A percentile compares a stretch with the other conserved stretches of the same genome.
These are phyloP conservation scores for Pezicula carpinea DNA, from an alignment of 2,329 filamentous ascomycete genomes.

Conservation along the genomic window DNA sequence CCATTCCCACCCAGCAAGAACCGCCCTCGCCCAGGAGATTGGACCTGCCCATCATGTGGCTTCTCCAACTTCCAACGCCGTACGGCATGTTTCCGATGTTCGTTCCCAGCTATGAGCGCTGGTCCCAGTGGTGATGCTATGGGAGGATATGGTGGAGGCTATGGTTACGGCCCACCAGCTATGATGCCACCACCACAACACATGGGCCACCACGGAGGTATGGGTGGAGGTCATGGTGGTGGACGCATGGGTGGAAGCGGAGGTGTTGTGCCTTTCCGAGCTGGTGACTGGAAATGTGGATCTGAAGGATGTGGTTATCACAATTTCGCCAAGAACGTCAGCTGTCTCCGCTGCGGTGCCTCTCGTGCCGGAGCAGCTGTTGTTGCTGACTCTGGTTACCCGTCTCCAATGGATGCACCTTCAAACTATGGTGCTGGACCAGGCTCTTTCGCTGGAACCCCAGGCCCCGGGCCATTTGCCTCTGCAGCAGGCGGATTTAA, in stretches of 20 bases:
- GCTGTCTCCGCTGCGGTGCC: conserved; percentile 92
- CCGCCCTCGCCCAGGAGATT: conserved; percentile 91
- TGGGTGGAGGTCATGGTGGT: conserved; percentile 48
- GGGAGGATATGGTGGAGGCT: conserved; percentile 56
- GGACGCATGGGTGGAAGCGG: conserved; percentile 77
- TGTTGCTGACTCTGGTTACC: conserved; percentile 88
- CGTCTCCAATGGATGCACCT: conserved; percentile 81
- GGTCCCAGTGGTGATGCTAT: conserved; percentile 67
- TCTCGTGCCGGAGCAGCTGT: conserved; percentile 91
- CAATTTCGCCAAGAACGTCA: conserved; percentile 99
- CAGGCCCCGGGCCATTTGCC: conserved; percentile 72
- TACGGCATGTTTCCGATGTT: conserved; percentile 98
- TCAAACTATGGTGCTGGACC: conserved; percentile 82
- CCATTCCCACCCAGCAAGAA: conserved; percentile 99
- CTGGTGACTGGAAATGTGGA: conserved; percentile 98
- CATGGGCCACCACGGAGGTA: conserved; percentile 55
- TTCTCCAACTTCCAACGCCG: conserved; percentile 99
- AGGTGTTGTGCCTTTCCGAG: conserved; percentile 91
- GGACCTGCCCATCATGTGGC: conserved; percentile 97
- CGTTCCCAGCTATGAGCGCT: conserved; percentile 88
- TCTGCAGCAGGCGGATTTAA: conserved; percentile 65
- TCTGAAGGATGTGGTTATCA: conserved; percentile 97
- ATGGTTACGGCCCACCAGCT: conserved; percentile 68
- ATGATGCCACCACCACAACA: conserved; percentile 79
- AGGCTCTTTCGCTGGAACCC: conserved; percentile 79